Conservation (phyloP, 2,329 filamentous ascomycete species). For the Colletotrichum camelliae region DNA sequence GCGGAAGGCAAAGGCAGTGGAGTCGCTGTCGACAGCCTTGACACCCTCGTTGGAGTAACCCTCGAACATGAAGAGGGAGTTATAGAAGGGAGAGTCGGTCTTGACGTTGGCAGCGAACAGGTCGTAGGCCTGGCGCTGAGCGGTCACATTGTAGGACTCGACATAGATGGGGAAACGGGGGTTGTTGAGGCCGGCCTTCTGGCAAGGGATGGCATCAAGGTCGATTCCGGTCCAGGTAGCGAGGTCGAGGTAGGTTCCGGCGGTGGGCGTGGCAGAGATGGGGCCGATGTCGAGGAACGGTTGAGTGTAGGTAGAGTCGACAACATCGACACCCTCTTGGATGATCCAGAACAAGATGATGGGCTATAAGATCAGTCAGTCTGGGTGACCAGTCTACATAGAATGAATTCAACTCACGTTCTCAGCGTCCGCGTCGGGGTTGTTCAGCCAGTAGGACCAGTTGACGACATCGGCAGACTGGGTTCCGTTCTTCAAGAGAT, state of each 20-base stretch:
- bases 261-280: conserved; percentile 30
- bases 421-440: conserved; percentile 43
- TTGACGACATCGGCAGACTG: conserved; percentile 51
- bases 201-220: conserved; percentile 40
- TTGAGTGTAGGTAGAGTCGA: conserved; percentile 44
- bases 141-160: conserved; percentile 37
- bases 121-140: conserved; percentile 34
- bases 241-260: conserved; percentile 51
- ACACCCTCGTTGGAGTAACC: conserved; percentile 56
- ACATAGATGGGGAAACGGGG: conserved; percentile 51
- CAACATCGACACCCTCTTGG: conserved; percentile 44
- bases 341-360: conserved; percentile 47
- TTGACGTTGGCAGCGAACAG: conserved; percentile 33
- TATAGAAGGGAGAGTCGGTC: conserved; percentile 19
- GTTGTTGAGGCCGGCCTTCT: conserved; percentile 44
- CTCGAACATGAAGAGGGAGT: conserved; percentile 60
- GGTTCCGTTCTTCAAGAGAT: conserved; percentile 46
- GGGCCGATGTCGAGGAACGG: conserved; percentile 49
- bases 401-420: conserved; percentile 32
- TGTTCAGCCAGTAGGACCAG: conserved; percentile 54
- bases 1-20: conserved; percentile 52
- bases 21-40: conserved; percentile 34
- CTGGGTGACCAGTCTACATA: background rate
- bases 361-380: conserved; percentile 28
- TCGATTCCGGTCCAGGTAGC: conserved; percentile 47